A percentile compares a stretch with the other conserved stretches of the same genome.
phyloP scores from a whole-genome alignment of 176 grass and related monocot genomes.

The Puccinellia tenuiflora region DNA sequence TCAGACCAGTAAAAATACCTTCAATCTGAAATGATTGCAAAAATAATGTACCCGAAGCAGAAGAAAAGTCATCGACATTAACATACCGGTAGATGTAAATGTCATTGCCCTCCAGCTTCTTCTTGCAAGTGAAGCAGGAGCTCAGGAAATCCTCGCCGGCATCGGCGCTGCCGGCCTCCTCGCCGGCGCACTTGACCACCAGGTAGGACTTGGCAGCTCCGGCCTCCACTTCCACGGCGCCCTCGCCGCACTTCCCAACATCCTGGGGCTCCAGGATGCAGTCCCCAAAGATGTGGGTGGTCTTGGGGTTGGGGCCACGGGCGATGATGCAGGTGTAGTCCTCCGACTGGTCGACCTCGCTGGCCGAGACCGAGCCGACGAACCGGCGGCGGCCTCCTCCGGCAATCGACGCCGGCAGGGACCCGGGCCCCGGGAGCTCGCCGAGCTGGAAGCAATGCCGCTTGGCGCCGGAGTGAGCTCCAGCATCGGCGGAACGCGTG shows the following conservation, averaged over 20 bases:
- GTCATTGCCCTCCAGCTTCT: constrained; percentile 74
- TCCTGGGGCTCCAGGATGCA: constrained; percentile 66
- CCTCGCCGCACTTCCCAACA: constrained; percentile 13
- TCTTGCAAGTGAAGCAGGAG: constrained; percentile 76
- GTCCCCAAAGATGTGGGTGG: constrained; percentile 89
- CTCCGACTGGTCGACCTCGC: constrained; percentile 94
- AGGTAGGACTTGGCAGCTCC: constrained; percentile 24
- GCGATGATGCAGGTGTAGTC: constrained; percentile 96
- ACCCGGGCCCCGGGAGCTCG: constrained; percentile 49
- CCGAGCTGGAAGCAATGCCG: constrained; percentile 43
- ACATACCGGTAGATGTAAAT: constrained; percentile 91
- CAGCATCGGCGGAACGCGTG: background rate
- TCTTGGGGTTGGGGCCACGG: constrained; percentile 85
- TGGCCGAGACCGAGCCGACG: constrained; percentile 63
- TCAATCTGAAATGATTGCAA: background rate
- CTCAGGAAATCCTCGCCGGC: constrained; percentile 44
- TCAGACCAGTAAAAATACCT: background rate
- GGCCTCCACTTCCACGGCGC: constrained; percentile 19
- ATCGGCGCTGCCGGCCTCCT: background rate
- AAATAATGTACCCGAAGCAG: background rate
- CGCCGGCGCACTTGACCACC: constrained; percentile 32
- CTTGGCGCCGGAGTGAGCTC: constrained; percentile 6
- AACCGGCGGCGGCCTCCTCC: background rate
- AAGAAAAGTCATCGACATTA: background rate
- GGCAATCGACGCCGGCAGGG: constrained; percentile 49